Evolutionary conservation across 495 filamentous ascomycete genomes (phyloP), one percentile per base, ranked within the genome.

Genomic region (Alectoria sarmentosa): DNA sequence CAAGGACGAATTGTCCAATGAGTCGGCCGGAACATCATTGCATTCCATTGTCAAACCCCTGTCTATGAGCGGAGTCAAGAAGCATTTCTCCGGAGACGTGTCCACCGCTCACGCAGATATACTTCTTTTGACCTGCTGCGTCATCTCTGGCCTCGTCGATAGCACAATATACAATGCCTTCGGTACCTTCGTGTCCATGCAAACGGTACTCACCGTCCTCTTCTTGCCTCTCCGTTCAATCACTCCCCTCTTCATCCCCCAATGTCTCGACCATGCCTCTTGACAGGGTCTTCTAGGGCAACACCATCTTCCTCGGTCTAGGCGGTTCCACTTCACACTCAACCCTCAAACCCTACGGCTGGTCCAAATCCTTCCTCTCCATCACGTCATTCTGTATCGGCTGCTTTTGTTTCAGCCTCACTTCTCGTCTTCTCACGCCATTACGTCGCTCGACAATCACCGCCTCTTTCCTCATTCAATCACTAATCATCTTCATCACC

Each of bases 261-360:
- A 10, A 7, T 2, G 10, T 30, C 19, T 0, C 26, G 28, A 54
- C 1, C 49, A 32, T 19, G 28, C 13, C 49, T 8, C 9, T 28
- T 54, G 7, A 54, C 28, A 34, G 4, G 15, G 28, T 14, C 1
- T 0, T 32, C 4, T 17, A 54, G 49, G 84, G 85, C 56, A 88
- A 88, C 69, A 87, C 85, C 30, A 82, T 88, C 69, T 86, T 88
- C 79, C 79, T 87, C 55, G 84, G 84, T 56, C 81, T 88, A 39
- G 84, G 84, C 62, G 83, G 84, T 42, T 79, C 84, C 37, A 67
- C 61, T 0, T 72, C 75, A 54, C 77, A 83, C 60, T 15, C 52
- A 3, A 64, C 61, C 34, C 74, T 70, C 49, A 79, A 83, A 68
- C 82, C 83, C 30, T 82, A 79, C 72, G 82, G 83, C 61, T 88